Conservation (phyloP, 495 filamentous ascomycete genomes). For the Penicillium coffeae region DNA sequence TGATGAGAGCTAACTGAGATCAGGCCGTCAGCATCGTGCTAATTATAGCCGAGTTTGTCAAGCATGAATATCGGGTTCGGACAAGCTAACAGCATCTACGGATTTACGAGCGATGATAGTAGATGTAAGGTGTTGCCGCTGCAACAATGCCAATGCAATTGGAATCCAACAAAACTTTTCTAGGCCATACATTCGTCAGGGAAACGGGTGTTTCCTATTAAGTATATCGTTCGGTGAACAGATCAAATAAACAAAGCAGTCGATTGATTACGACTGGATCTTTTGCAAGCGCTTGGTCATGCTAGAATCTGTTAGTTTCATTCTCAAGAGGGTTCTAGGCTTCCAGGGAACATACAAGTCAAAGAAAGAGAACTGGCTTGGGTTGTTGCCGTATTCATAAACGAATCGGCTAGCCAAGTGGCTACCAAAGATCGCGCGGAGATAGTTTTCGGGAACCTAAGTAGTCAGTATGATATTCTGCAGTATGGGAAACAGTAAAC, state of each 20-base stretch:
- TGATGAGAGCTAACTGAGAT: not conserved
- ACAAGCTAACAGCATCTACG: slow-evolving; percentile 1
- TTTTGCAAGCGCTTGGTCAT: slow-evolving; percentile 53
- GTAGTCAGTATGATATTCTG: slow-evolving; percentile 17
- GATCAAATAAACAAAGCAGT: slow-evolving; percentile 4
- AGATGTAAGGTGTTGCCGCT: not conserved
- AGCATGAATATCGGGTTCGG: slow-evolving; percentile 11
- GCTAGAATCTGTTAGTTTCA: slow-evolving; percentile 30
- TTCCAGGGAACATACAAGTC: slow-evolving; percentile 70
- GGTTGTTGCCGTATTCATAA: slow-evolving; percentile 86
- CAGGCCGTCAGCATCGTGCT: slow-evolving; percentile 23
- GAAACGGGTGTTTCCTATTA: slow-evolving; percentile 16
- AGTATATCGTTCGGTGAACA: slow-evolving; percentile 9
- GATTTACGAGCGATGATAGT: not conserved
- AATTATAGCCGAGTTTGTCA: slow-evolving; percentile 19
- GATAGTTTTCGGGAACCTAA: slow-evolving; percentile 85
- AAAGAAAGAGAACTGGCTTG: slow-evolving; percentile 97
- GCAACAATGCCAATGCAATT: slow-evolving; percentile 5
- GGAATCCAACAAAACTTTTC: slow-evolving; percentile 13
- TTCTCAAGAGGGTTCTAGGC: not conserved
- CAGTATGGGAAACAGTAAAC: slow-evolving; percentile 11
- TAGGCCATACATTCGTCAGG: slow-evolving; percentile 28
- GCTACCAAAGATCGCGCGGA: slow-evolving; percentile 92
- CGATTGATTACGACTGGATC: slow-evolving; percentile 22
- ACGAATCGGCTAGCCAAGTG: slow-evolving; percentile 94